Evolutionary conservation across 148 eudicot genomes (phyloP), one percentile per base, ranked within the genome.

Genomic region (Persicaria tinctoria): DNA sequence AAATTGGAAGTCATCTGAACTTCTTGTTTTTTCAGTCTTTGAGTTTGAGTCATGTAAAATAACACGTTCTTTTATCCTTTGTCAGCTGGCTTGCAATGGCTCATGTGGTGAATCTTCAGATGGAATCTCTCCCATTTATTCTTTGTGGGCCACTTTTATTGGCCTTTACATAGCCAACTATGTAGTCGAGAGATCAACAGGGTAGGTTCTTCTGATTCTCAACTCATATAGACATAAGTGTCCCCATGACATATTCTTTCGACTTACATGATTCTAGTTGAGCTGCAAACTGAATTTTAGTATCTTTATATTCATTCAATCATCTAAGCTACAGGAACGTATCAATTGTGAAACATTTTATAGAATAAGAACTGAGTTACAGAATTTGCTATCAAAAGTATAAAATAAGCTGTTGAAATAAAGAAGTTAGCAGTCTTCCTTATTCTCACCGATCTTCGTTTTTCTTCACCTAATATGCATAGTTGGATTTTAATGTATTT

Each of bases 111-210:
- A 85, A 81, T 87, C 99, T 44, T 86, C 99, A 18, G 86, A 88
- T 84, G 99, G 87, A 84, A 92, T 96, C 74, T 96, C 99, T 75
- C 99, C 99, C 32, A 90, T 96, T 82, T 96, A 92, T 83, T 96
- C 99, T n/a, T 79, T 96, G 38, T 96, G 99, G 99, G 99, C 99
- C 51, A 96, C 99, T 46, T 92, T 96, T 70, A 96, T 96, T 38
- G 99, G 99, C 56, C 96, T 96, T 41, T 96, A 96, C 83, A 96
- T 96, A 44, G 99, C 97, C 69, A 90, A 96, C 73, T 96, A 90
- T 80, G 94, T 92, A 41, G 94, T 96, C 41, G 99, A 96, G 85
- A 88, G 99, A 70, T 96, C 97, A 74, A 86, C 97, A 23, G 97
- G 99, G 99, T 96, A 78, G 88, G 97, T 81, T 46, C 17, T 81